These are phyloP conservation scores for Pythium utonaiense DNA, from an alignment of 352 stramenopile species.

Conservation along the genomic window DNA sequence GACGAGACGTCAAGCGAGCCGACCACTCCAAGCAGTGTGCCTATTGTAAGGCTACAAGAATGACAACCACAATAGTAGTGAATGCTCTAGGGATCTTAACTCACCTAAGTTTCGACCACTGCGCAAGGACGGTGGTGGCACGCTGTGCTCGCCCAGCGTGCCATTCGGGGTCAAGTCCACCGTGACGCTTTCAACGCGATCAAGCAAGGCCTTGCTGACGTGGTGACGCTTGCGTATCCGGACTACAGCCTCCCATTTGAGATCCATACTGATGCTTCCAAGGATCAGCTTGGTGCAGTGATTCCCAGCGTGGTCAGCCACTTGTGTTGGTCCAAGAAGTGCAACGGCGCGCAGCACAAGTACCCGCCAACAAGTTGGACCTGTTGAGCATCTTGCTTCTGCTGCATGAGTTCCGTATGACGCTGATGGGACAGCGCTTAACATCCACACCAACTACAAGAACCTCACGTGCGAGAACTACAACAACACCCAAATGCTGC, in stretches of 20 bases:
- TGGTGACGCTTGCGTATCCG: not conserved
- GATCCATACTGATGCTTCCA: slow-evolving; percentile 18
- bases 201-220: not conserved
- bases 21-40: no score
- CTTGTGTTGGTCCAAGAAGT: slow-evolving; percentile 27
- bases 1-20: no score
- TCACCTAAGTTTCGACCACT: no score
- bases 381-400: slow-evolving; percentile 31
- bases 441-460: slow-evolving; percentile 37
- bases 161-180: not conserved
- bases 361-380: slow-evolving; percentile 36
- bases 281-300: slow-evolving; percentile 30
- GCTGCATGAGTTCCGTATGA: slow-evolving; percentile 27
- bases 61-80: no score
- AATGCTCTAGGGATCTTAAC: no score
- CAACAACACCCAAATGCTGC: not conserved
- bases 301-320: slow-evolving; percentile 26
- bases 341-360: slow-evolving; percentile 7
- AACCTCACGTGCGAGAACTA: not conserved
- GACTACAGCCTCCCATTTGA: not conserved
- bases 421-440: slow-evolving; percentile 12
- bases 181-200: not conserved
- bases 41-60: no score
- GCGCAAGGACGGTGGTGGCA: not conserved
- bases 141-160: not conserved